These are phyloP conservation scores for Termitomyces sp. DNA, from an alignment of 768 basidiomycete genomes.

Conservation along the genomic window DNA sequence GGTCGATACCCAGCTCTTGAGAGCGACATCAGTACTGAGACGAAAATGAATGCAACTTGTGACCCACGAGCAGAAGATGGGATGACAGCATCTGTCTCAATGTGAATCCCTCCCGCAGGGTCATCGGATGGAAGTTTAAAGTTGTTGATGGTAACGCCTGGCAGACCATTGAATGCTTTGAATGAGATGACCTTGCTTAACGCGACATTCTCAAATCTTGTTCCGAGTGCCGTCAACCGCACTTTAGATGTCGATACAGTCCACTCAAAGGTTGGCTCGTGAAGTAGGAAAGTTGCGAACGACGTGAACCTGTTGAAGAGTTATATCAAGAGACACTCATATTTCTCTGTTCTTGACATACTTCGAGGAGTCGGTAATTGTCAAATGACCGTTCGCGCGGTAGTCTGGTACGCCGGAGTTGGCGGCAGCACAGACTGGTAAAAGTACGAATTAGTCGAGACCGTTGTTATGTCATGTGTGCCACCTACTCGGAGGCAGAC, in stretches of 20 bases:
- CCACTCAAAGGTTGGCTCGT: slow-evolving; percentile 66
- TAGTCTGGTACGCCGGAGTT: slow-evolving; percentile 68
- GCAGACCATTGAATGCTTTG: slow-evolving; percentile 70
- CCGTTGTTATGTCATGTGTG: not conserved
- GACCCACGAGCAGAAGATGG: slow-evolving; percentile 65
- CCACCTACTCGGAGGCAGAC: slow-evolving; percentile 53
- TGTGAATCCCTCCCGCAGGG: slow-evolving; percentile 65
- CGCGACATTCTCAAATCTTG: slow-evolving; percentile 63
- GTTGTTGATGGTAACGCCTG: slow-evolving; percentile 69
- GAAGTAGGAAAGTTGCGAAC: slow-evolving; percentile 65
- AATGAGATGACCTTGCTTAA: slow-evolving; percentile 61
- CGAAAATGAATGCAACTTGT: not conserved
- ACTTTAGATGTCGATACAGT: slow-evolving; percentile 66
- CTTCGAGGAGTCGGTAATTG: slow-evolving; percentile 52
- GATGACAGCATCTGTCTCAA: slow-evolving; percentile 65
- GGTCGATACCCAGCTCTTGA: slow-evolving; percentile 65
- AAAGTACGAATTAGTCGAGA: not conserved
- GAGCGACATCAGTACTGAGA: slow-evolving; percentile 15
- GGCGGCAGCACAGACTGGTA: slow-evolving; percentile 63
- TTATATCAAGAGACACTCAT: not conserved
- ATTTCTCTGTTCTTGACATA: slow-evolving; percentile 29
- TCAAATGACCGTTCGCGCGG: slow-evolving; percentile 46
- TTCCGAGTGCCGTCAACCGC: slow-evolving; percentile 63
- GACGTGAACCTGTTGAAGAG: slow-evolving; percentile 49
- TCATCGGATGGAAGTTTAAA: slow-evolving; percentile 70